Evolutionary conservation across 2,329 filamentous ascomycete species (phyloP), one percentile per base, ranked within the genome.

Genomic region (Fusarium udum): DNA sequence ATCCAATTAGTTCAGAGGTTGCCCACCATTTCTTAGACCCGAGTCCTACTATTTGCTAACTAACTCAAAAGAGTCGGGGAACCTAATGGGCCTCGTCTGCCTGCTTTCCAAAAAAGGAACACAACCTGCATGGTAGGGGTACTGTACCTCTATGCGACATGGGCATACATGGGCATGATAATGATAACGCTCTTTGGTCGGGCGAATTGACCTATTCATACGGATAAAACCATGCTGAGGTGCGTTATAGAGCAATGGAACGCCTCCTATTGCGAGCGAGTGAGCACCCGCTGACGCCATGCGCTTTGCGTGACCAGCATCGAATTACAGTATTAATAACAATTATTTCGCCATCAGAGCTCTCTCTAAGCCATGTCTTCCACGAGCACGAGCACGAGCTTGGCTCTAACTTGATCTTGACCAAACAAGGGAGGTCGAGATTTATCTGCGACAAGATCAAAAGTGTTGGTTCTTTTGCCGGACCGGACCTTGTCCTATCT

Each of bases 241-340:
- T 51, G n/a, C 32, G 58, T 46, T 45, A 22, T 36, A 42, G 43
- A 36, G 46, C 43, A 57, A 55, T 31, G 34, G 43, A 42, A 64
- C 43, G 45, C 51, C 67, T 49, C 53, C 40, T 46, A 69, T 75
- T 61, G 64, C 73, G 75, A 76, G 71, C 61, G 62, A 64, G 43
- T 31, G 56, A 69, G 55, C 34, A 36, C 60, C 58, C 58, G 62
- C 73, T 77, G 71, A 77, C 75, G 75, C 69, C 73, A 77, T 75
- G 37, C 39, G 37, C 34, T 48, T 67, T 65, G 34, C 53, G 37
- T 43, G 16, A 40, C 45, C 16, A 57, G 26, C 22, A 34, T 42
- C 11, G 36, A 39, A 46, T 63, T 56, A 37, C 55, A 61, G 56
- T 64, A 71, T 51, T 31, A 58, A 59, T 49, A 48, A 36, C 55